Percentiles rank a stretch among this genome's conserved stretches.
phyloP scores from a whole-genome alignment of 768 basidiomycete genomes.

The Favolaschia claudopus region DNA sequence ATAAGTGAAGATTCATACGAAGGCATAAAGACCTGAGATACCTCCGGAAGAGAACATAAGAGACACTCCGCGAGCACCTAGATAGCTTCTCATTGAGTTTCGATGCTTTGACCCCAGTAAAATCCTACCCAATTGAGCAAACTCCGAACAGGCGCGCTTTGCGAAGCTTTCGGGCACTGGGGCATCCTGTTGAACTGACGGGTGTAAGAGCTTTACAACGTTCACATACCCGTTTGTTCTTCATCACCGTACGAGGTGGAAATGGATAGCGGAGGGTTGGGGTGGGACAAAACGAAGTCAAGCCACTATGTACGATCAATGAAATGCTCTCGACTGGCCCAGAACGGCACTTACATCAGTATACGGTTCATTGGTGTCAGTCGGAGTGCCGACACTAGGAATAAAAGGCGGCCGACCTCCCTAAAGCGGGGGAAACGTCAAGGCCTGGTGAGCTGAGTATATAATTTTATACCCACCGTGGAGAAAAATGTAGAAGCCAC shows the following conservation, averaged over 20 bases:
- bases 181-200: not conserved
- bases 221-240: slow-evolving; percentile 56
- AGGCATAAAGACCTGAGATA: slow-evolving; percentile 36
- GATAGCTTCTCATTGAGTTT: not conserved
- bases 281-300: slow-evolving; percentile 49
- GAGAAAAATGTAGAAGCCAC: slow-evolving; percentile 27
- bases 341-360: slow-evolving; percentile 18
- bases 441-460: no score
- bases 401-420: slow-evolving; percentile 56
- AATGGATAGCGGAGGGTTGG: slow-evolving; percentile 52
- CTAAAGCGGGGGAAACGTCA: slow-evolving; percentile 33
- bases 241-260: slow-evolving; percentile 63
- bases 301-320: slow-evolving; percentile 50
- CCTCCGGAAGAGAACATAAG: slow-evolving; percentile 63
- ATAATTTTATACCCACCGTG: no score
- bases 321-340: not conserved
- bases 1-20: slow-evolving; percentile 43
- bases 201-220: not conserved
- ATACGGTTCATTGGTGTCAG: slow-evolving; percentile 55
- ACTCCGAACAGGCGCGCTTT: slow-evolving; percentile 50
- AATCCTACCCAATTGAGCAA: slow-evolving; percentile 52
- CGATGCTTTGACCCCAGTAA: not conserved
- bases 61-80: slow-evolving; percentile 59
- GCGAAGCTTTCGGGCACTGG: slow-evolving; percentile 57
- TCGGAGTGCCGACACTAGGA: slow-evolving; percentile 43